Conservation (phyloP, 2,329 filamentous ascomycete genomes). For the Ceratocystis colombiana region DNA sequence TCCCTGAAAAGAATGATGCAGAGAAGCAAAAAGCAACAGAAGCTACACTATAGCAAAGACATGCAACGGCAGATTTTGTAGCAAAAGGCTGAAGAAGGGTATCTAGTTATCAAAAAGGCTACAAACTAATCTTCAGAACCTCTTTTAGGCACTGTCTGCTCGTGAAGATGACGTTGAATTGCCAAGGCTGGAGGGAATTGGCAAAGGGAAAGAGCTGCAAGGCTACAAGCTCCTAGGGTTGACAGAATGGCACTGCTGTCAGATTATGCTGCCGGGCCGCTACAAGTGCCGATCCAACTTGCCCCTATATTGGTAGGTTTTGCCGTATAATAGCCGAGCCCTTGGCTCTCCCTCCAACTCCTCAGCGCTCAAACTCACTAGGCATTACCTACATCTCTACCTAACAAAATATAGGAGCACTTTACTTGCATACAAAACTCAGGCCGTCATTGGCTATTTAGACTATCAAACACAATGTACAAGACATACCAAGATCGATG, state of each 20-base stretch:
- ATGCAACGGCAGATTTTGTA: not conserved
- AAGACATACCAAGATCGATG: too few species aligned
- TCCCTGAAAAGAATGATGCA: not conserved
- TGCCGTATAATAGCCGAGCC: too few species aligned
- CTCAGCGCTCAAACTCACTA: too few species aligned
- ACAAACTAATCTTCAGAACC: not conserved
- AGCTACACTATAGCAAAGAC: not conserved
- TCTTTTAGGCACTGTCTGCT: not conserved
- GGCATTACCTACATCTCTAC: too few species aligned
- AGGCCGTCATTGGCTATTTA: too few species aligned
- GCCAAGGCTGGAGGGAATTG: not conserved
- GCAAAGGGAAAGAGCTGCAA: not conserved
- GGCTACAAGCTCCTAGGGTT: not conserved
- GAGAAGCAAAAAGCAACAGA: not conserved
- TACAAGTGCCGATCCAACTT: too few species aligned
- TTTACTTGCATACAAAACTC: too few species aligned
- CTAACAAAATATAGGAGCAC: too few species aligned
- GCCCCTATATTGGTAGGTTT: too few species aligned
- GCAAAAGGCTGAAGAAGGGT: not conserved
- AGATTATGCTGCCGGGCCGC: not conserved
- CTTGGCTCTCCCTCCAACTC: too few species aligned
- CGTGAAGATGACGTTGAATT: not conserved
- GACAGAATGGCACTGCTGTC: not conserved
- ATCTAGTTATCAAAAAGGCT: not conserved
- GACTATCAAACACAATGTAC: too few species aligned